Conservation (phyloP, 345 rosid genomes). For the Citrus sinensis region DNA sequence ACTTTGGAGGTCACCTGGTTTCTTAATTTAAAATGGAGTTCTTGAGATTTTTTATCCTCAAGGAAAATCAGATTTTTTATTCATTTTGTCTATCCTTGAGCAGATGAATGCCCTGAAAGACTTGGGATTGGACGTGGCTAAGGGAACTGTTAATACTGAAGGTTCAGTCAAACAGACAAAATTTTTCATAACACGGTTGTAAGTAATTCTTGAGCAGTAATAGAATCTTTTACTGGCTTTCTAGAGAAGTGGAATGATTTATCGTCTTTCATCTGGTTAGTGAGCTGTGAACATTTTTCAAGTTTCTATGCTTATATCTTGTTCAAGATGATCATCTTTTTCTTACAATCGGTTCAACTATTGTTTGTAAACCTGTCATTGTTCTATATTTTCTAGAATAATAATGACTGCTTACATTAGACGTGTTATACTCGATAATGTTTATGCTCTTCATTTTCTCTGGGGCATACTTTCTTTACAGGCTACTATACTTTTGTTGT, state of each 20-base stretch:
- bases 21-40: neutral
- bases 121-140: conserved; percentile 81
- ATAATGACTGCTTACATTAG: neutral
- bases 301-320: neutral
- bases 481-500: neutral
- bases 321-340: neutral
- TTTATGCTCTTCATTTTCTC: neutral
- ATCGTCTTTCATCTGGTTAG: neutral
- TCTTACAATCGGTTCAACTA: neutral
- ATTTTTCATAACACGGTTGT: conserved; percentile 70
- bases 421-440: neutral
- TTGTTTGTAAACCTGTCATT: neutral
- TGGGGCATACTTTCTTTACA: neutral
- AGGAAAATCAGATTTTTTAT: neutral
- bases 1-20: neutral
- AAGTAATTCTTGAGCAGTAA: conserved; percentile 31
- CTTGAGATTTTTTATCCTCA: neutral
- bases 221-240: neutral
- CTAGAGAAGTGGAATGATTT: neutral
- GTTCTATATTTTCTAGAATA: neutral
- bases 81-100: conserved; percentile 13
- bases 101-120: conserved; percentile 89
- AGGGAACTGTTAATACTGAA: conserved; percentile 78
- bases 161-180: conserved; percentile 77
- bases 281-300: neutral